Base-by-base conservation (phyloP, 2,329 filamentous ascomycete genomes). In the Ophiostoma triangulosporum region DNA sequence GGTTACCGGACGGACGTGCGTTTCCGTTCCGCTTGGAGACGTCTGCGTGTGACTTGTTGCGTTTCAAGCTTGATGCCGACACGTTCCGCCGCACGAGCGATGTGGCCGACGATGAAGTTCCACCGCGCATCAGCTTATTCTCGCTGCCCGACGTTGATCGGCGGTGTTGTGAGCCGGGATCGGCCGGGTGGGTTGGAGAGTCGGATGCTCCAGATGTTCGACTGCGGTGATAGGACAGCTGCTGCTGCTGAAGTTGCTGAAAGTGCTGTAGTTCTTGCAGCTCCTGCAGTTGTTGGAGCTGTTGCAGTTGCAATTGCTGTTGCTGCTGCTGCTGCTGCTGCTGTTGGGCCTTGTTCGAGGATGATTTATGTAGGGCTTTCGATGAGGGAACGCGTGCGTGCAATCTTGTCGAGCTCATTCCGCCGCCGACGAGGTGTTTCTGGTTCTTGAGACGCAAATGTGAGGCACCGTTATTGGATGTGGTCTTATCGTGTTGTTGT, bases 11-110 rank as follows among this genome's bases (percentile, higher is more conserved):
- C 14, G 48, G 6, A 14, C 17, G 35, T 71, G 40, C 71, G 65
- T 14, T 76, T 75, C 60, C 74, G 77, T 45, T 67, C 4, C 58
- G 72, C 62, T 75, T 77, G 59, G 63, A 64, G 38, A 82, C 70
- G 57, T 81, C 78, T 61, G 70, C 73, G 59, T 77, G 72, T 24
- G 79, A 83, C 49, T 73, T 74, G 63, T 81, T 81, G 64, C 78
- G 77, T 68, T 79, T 80, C 52, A 81, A 66, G 60, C 66, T 77
- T 15, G 73, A 68, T 52, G 77, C 71, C 3, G 78, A 80, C 12
- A 68, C 59, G 64, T 77, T 80, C 64, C 77, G 78, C 61, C 72
- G 73, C 35, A 78, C 66, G 12, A 78, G 66, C 56, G 70, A 72
- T 55, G 70, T 71, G 51, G 68, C 62, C 3, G 69, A 61, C 3